Percentiles rank a stretch among this genome's conserved stretches.
phyloP scores from a whole-genome alignment of 768 basidiomycete species.

The Fistulinella prunicolor region DNA sequence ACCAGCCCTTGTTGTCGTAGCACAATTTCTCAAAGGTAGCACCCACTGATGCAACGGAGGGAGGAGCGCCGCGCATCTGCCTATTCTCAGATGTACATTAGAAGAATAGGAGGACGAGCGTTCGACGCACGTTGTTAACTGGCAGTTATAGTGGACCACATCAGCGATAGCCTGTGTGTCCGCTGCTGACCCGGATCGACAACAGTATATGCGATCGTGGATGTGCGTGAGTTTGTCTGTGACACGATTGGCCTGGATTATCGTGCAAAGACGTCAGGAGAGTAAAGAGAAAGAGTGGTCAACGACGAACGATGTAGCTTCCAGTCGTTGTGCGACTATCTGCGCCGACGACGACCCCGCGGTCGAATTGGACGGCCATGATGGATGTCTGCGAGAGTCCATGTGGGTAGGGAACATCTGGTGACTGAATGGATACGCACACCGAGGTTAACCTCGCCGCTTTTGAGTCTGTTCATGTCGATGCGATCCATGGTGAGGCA shows the following conservation, averaged over 20 bases:
- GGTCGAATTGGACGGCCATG: constrained; percentile 97
- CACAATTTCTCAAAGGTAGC: constrained; percentile 82
- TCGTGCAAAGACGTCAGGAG: background rate
- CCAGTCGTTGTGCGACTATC: constrained; percentile 97
- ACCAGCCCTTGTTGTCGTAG: constrained; percentile 88
- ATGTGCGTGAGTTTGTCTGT: constrained; percentile 97
- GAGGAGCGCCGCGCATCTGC: constrained; percentile 60
- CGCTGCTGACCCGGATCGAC: constrained; percentile 96
- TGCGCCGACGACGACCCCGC: constrained; percentile 94
- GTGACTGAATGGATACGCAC: constrained; percentile 47
- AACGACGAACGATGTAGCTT: constrained; percentile 80
- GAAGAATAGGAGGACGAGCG: background rate
- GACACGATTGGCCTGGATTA: constrained; percentile 94
- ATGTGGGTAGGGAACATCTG: background rate
- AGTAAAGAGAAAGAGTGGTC: background rate
- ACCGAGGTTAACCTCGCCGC: constrained; percentile 95
- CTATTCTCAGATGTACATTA: constrained; percentile 26
- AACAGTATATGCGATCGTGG: constrained; percentile 98
- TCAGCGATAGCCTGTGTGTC: constrained; percentile 98
- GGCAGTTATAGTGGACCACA: constrained; percentile 77
- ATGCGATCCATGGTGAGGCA: too few species aligned
- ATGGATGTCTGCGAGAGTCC: constrained; percentile 79
- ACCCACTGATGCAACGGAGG: constrained; percentile 82
- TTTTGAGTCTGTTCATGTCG: constrained; percentile 86
- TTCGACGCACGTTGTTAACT: constrained; percentile 62